Evolutionary conservation across 176 grass and related monocot species (phyloP).

Genomic region (Chrysopogon serrulatus): DNA sequence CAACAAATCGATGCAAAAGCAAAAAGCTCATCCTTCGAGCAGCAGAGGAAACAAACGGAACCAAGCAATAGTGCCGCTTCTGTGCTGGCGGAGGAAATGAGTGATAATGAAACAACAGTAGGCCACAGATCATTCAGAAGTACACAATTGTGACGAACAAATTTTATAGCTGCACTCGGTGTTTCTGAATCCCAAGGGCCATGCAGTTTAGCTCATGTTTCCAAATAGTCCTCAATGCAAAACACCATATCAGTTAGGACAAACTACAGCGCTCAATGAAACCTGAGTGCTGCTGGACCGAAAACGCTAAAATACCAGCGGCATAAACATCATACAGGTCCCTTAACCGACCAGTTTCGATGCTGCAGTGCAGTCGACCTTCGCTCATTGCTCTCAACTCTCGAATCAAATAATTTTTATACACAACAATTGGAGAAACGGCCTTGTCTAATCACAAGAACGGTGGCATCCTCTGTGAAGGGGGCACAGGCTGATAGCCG

Average conservation of each 20-base stretch:
- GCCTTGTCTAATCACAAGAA: slow-evolving; percentile 63
- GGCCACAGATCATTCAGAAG: neutral
- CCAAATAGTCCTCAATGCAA: slow-evolving; percentile 4
- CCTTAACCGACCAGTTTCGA: neutral
- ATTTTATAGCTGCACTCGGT: neutral
- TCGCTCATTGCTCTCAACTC: neutral
- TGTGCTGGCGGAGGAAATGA: neutral
- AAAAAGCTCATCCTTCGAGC: no score
- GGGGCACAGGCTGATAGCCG: slow-evolving; percentile 42
- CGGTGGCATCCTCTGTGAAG: slow-evolving; percentile 52
- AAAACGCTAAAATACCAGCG: neutral
- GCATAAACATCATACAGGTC: neutral
- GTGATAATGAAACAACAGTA: no score
- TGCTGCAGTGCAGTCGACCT: neutral
- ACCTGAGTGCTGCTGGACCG: slow-evolving; percentile 4
- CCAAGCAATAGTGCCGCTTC: neutral
- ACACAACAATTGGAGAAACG: slow-evolving; percentile 11
- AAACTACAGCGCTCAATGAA: slow-evolving; percentile 17
- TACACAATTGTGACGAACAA: neutral
- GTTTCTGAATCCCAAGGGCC: neutral
- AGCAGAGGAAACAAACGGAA: no score
- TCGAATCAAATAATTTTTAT: slow-evolving; percentile 39
- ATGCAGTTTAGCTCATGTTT: slow-evolving; percentile 23
- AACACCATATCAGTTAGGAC: slow-evolving; percentile 2
- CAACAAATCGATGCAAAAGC: no score